Conservation (phyloP, 2,329 filamentous ascomycete genomes). For the Neonectria sp. region DNA sequence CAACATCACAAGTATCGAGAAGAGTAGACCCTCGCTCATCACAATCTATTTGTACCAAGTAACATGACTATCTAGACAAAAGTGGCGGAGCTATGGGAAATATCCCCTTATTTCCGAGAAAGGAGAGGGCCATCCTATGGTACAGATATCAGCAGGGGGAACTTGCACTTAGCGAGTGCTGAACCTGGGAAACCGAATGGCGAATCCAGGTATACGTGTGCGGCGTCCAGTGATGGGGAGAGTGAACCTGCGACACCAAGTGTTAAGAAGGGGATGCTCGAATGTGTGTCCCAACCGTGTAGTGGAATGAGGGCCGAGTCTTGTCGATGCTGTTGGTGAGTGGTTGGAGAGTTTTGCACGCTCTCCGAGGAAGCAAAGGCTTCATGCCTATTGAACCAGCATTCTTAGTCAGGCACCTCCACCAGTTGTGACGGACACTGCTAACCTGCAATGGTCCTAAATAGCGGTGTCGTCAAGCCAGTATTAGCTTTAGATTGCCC, state of each 20-base stretch:
- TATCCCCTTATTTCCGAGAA: slow-evolving; percentile 34
- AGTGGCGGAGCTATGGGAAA: slow-evolving; percentile 35
- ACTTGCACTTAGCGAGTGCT: slow-evolving; percentile 47
- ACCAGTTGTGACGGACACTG: slow-evolving; percentile 46
- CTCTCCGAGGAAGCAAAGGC: slow-evolving; percentile 42
- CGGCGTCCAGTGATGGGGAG: slow-evolving; percentile 35
- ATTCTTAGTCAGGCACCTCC: slow-evolving; percentile 46
- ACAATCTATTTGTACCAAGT: slow-evolving; percentile 33
- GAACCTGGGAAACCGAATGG: slow-evolving; percentile 44
- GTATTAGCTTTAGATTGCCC: slow-evolving; percentile 81
- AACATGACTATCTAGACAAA: slow-evolving; percentile 28
- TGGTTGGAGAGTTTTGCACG: slow-evolving; percentile 31
- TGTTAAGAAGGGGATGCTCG: slow-evolving; percentile 39
- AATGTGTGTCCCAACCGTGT: slow-evolving; percentile 9
- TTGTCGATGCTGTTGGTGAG: slow-evolving; percentile 23
- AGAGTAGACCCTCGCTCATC: slow-evolving; percentile 13
- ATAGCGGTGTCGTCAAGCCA: slow-evolving; percentile 60
- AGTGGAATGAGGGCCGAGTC: slow-evolving; percentile 7
- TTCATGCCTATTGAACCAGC: slow-evolving; percentile 49
- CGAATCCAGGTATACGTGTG: slow-evolving; percentile 33
- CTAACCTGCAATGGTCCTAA: slow-evolving; percentile 64
- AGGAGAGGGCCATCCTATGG: slow-evolving; percentile 48
- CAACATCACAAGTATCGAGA: not conserved
- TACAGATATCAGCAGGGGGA: slow-evolving; percentile 49
- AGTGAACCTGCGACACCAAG: slow-evolving; percentile 47